Percentiles rank a stretch among this genome's conserved stretches.
Evolutionary conservation across 2,329 filamentous ascomycete genomes (phyloP).

Genomic region (Tolypocladium ophioglossoides): DNA sequence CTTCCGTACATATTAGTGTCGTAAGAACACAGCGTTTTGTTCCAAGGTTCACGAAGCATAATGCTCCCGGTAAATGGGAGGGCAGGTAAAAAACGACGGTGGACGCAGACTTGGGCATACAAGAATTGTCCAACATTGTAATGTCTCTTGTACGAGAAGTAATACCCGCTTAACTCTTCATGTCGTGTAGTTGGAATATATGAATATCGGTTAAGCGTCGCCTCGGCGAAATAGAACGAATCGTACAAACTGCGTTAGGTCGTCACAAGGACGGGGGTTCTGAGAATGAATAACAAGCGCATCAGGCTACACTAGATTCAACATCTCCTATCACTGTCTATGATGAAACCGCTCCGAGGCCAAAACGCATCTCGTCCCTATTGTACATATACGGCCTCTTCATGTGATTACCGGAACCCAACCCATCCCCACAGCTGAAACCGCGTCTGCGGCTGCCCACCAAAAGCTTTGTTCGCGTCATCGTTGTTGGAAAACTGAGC

Average conservation of each 20-base stretch:
- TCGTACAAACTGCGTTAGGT: background rate
- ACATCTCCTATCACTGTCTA: conserved; percentile 32
- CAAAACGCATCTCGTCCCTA: conserved; percentile 36
- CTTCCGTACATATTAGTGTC: conserved; percentile 6
- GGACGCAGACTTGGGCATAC: background rate
- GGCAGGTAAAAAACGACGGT: background rate
- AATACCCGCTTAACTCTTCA: background rate
- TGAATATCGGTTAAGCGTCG: background rate
- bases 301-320: conserved; percentile 32
- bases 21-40: background rate
- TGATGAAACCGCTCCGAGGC: conserved; percentile 30
- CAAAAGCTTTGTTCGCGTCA: background rate
- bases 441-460: background rate
- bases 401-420: conserved; percentile 3
- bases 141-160: background rate
- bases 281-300: conserved; percentile 15
- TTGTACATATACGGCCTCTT: conserved; percentile 35
- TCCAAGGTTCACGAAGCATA: background rate
- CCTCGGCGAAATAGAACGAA: background rate
- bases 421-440: background rate
- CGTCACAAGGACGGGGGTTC: no score
- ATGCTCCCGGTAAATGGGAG: background rate
- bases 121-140: background rate
- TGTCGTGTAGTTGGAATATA: background rate
- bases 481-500: conserved; percentile 8